Conservation (phyloP, 345 rosid genomes). For the Hibiscus syriacus region DNA sequence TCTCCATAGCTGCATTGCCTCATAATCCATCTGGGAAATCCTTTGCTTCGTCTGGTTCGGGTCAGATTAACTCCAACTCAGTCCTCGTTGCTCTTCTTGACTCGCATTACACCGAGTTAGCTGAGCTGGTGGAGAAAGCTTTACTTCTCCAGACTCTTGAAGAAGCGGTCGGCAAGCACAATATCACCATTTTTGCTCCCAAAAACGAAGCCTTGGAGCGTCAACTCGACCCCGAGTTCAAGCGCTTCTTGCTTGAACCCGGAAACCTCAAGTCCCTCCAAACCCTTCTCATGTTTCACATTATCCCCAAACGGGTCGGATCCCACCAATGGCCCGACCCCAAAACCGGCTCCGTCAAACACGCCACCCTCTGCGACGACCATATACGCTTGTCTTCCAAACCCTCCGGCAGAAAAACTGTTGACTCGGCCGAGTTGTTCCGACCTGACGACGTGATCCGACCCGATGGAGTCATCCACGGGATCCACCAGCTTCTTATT, state of each 20-base stretch:
- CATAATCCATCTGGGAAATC: conserved; percentile 22
- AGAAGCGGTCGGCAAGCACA: conserved; percentile 69
- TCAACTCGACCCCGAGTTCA: conserved; percentile 76
- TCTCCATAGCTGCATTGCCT: conserved; percentile 43
- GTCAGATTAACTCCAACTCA: conserved; percentile 79
- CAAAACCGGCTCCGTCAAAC: conserved; percentile 19
- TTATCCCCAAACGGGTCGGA: conserved; percentile 52
- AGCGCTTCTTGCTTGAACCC: conserved; percentile 84
- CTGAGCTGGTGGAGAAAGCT: conserved; percentile 88
- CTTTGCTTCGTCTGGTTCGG: conserved; percentile 11
- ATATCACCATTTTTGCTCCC: conserved; percentile 91
- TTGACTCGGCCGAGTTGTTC: conserved; percentile 39
- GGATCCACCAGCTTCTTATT: conserved; percentile 45
- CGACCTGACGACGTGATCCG: conserved; percentile 45
- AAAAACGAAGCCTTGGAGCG: conserved; percentile 79
- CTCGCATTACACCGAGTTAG: conserved; percentile 83
- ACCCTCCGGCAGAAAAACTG: conserved; percentile 20
- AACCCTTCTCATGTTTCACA: conserved; percentile 62
- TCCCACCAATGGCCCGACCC: conserved; percentile 46
- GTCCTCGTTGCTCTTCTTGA: conserved; percentile 93
- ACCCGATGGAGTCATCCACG: conserved; percentile 72
- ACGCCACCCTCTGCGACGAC: conserved; percentile 42
- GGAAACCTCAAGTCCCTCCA: conserved; percentile 79
- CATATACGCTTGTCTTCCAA: conserved; percentile 36
- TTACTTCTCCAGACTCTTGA: conserved; percentile 77